Evolutionary conservation across 2,329 filamentous ascomycete species (phyloP).

Genomic region (Fusarium sp.): DNA sequence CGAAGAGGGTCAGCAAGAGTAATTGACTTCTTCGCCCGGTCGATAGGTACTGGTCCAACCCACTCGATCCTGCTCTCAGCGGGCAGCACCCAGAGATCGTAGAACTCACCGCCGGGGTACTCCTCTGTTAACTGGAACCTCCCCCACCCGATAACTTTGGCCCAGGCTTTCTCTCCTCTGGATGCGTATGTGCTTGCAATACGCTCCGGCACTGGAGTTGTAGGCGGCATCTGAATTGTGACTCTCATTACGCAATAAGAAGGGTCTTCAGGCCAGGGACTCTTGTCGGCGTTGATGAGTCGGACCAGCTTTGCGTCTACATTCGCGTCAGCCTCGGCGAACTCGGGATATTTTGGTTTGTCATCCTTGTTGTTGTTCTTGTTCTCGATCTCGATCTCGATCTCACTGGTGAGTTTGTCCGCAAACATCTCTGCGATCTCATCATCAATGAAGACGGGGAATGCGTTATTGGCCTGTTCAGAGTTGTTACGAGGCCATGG

Average conservation of each 20-base stretch:
- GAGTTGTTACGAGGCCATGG: background rate
- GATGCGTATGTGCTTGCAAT: background rate
- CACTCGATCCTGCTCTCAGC: background rate
- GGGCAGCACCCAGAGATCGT: background rate
- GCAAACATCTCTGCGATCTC: background rate
- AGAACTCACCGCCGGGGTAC: slow-evolving; percentile 20
- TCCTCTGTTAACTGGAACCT: slow-evolving; percentile 21
- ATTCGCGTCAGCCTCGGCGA: background rate
- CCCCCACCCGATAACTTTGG: slow-evolving; percentile 2
- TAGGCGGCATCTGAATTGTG: slow-evolving; percentile 5
- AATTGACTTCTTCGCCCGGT: background rate
- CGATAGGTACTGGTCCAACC: background rate
- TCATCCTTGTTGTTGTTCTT: background rate
- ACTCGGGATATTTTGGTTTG: background rate
- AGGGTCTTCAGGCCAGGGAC: slow-evolving; percentile 6
- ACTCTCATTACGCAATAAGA: slow-evolving; percentile 2
- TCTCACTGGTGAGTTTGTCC: background rate
- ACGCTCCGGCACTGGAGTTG: too few relatives aligned
- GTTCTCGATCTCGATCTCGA: background rate
- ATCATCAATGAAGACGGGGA: background rate
- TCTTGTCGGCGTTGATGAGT: background rate
- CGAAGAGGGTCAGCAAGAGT: background rate
- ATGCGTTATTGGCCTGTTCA: background rate
- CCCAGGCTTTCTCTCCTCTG: background rate
- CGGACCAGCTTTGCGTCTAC: background rate